Evolutionary conservation across 1,284 basidiomycete species (phyloP), one percentile per base, ranked within the genome.

Genomic region (Hortiboletus rubellus): DNA sequence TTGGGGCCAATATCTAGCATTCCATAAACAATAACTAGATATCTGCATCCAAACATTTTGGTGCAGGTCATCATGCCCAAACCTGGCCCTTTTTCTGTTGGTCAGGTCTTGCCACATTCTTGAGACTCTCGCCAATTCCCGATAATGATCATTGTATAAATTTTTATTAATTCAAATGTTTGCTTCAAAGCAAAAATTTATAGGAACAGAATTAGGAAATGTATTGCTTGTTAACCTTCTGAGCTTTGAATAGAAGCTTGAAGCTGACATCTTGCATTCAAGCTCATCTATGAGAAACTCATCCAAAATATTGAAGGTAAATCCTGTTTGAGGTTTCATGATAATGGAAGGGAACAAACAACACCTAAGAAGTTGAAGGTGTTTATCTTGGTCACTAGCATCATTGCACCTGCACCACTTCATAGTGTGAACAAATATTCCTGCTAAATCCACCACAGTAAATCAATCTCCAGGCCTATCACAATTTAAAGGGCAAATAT

Each of bases 291-390:
- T 49, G 10, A 71, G 64, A 41, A 72, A 72, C n/a, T 68, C 42
- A 9, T 70, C 55, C 15, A 75, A 55, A 0, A 72, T 55, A 1
- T 46, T 5, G 22, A 71, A 76, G 3, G 66, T 73, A 40, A 75
- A 74, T 0, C 51, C 70, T 0, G 70, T 72, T 45, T 65, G 47
- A 15, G 71, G 70, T 2, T 48, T 54, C 0, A 38, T 38, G 3
- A 63, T 55, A 1, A 63, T 68, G 0, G 64, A 63, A 2, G 72
- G 68, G 50, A 72, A 73, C 0, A 74, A 52, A 31, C 46, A 8
- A 5, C 38, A 38, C 0, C 42, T n/a, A 0, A 64, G 36, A 8
- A 70, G 55, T n/a, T 62, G 60, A 0, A 62, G 30, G 6, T 63
- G 62, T 36, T 45, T 44, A 18, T 57, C 55, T 27, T 46, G 18